Evolutionary conservation across 2,329 filamentous ascomycete species (phyloP).

Genomic region (Colletotrichum sp.): DNA sequence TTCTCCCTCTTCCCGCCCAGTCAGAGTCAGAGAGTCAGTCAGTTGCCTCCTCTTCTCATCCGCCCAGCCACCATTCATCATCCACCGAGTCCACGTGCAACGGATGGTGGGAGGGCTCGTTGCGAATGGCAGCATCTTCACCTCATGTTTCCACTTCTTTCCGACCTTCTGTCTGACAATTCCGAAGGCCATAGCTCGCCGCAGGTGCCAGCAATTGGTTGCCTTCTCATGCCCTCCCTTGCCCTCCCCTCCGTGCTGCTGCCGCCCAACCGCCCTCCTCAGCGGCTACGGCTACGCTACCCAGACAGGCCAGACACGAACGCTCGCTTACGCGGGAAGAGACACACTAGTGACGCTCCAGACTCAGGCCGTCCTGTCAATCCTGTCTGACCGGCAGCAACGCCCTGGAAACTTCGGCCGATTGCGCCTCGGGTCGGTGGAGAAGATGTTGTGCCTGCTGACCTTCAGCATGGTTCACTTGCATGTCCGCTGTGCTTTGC

Average conservation of each 20-base stretch:
- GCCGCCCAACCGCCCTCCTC: not conserved
- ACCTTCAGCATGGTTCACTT: not conserved
- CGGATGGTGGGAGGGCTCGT: not conserved
- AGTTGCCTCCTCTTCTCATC: not conserved
- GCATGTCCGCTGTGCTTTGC: not conserved
- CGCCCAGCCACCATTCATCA: not conserved
- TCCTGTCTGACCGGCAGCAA: not conserved
- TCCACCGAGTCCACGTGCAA: not conserved
- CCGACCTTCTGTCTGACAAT: not conserved
- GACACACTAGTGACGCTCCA: not conserved
- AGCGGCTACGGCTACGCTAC: not conserved
- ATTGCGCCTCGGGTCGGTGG: not conserved
- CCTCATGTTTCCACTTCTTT: not conserved
- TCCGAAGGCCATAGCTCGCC: not conserved
- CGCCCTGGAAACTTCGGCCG: not conserved
- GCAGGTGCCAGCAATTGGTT: not conserved
- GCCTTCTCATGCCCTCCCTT: not conserved
- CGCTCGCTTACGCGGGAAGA: not conserved
- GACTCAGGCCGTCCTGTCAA: not conserved
- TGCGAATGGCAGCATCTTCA: not conserved
- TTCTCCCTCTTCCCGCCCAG: not conserved
- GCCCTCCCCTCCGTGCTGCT: not conserved
- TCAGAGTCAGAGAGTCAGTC: not conserved
- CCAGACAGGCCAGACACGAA: not conserved
- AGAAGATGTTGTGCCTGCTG: not conserved